Base-by-base conservation (phyloP, 192 early-diverging fungal genomes). In the Mortierella alpina region DNA sequence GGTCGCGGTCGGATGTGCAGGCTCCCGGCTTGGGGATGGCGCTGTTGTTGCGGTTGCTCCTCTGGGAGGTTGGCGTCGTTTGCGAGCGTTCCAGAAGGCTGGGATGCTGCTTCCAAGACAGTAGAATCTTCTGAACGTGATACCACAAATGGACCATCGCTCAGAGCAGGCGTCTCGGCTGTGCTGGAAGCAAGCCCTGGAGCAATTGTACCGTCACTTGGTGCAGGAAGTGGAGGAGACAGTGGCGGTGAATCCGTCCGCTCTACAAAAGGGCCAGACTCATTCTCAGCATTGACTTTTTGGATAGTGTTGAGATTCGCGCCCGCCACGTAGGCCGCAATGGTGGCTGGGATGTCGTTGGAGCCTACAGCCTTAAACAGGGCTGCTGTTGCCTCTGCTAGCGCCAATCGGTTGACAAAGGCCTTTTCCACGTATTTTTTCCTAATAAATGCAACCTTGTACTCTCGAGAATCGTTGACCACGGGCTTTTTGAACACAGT, bases 371-470 rank as follows among this genome's bases (percentile, higher is more conserved):
- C 86, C 23, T 70, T 63, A 52, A 85, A 86, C 22, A 90, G 59
- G 1, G 81, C 71, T 22, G 73, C 70, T 7, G 79, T 85, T 13
- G 77, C 70, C 13, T 48, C 58, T 1, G 70, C 44, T 23, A 12
- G 39, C 14, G 45, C 53, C 23, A 23, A 51, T 49, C 53, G 63
- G 39, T 53, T 46, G 10, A 93, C 70, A 74, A 86, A 93, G 2
- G 69, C 66, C 1, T 83, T 59, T 39, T 84, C 82, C 1, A 89
- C 83, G 53, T 93, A 93, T 68, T 92, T 92, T 50, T 83, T 80
- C 10, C 73, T 77, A 53, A 91, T 88, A 62, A 88, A 93, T 14
- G 78, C 68, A 44, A 86, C 75, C 44, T 92, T 92, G 14, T 74
- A 62, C 17, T 89, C 85, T n/a, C 86, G 74, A 14, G 84, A 45